Evolutionary conservation across 1,284 basidiomycete species (phyloP).

Genomic region (Boletus sp.): DNA sequence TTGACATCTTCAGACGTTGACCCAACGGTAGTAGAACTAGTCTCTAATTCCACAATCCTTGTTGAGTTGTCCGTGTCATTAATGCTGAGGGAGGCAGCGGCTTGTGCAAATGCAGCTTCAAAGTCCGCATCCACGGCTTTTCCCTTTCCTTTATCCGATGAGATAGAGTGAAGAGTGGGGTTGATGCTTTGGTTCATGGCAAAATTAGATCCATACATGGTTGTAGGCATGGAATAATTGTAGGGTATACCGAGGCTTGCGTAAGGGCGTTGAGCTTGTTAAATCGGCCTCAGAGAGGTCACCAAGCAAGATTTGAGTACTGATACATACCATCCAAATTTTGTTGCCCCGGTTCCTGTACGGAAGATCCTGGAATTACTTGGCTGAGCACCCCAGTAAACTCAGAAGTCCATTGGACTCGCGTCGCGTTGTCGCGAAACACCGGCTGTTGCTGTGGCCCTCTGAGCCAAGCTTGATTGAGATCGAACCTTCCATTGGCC

Average conservation of each 20-base stretch:
- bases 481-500: slow-evolving; percentile 32
- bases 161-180: slow-evolving; percentile 10
- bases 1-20: slow-evolving; percentile 28
- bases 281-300: slow-evolving; percentile 11
- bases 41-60: slow-evolving; percentile 53
- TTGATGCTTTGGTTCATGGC: slow-evolving; percentile 33
- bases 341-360: slow-evolving; percentile 32
- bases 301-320: not conserved
- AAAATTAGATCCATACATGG: slow-evolving; percentile 28
- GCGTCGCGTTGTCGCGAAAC: slow-evolving; percentile 32
- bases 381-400: slow-evolving; percentile 32
- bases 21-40: slow-evolving; percentile 39
- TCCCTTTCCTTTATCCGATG: slow-evolving; percentile 59
- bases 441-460: slow-evolving; percentile 40
- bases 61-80: slow-evolving; percentile 42
- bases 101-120: slow-evolving; percentile 70
- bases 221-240: slow-evolving; percentile 28
- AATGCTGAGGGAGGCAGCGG: slow-evolving; percentile 45
- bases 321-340: slow-evolving; percentile 24
- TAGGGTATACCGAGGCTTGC: slow-evolving; percentile 21
- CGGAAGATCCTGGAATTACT: slow-evolving; percentile 9
- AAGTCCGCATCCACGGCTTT: slow-evolving; percentile 74
- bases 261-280: slow-evolving; percentile 22
- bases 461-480: slow-evolving; percentile 53
- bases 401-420: slow-evolving; percentile 48